Evolutionary conservation across 2,329 filamentous ascomycete species (phyloP), one percentile per base, ranked within the genome.

Genomic region (Colletotrichum sp.): DNA sequence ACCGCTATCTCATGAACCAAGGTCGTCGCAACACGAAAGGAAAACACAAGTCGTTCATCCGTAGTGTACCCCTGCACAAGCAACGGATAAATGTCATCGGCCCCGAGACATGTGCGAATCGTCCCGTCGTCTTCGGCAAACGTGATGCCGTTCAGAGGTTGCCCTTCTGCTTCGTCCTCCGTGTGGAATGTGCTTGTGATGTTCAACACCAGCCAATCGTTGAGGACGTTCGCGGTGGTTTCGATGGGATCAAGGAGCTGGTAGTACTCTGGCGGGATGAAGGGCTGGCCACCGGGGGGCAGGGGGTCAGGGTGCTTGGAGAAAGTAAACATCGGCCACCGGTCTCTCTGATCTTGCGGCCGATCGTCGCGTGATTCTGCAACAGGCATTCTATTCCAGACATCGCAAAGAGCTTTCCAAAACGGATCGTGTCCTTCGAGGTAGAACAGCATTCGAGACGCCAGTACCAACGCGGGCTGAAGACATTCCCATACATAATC

Each of bases 1-100:
- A 83, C 82, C 62, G 81, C 79, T 8, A 83, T 29, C 69, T 84
- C 82, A 27, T 83, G 82, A 13, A 79, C 71, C 9, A 84, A 52
- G 4, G 80, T 79, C 2, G 62, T 34, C 4, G 81, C 80, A 15
- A 81, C 34, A 12, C 77, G 44, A 39, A 78, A 72, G 55, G 71
- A 81, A 5, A 77, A 64, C 78, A 81, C 78, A 36, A 80, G 67
- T 65, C 79, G 81, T 76, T 84, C 82, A 30, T 79, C 79, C 5
- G 70, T 69, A 59, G 78, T 81, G 32, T 80, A 79, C 9, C 77
- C 76, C 13, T 74, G 59, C 2, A 77, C 71, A 15, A 83, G 62
- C 15, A 84, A 68, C 27, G 81, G 79, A 74, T 79, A 83, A 7
- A 84, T 57, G 16, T 77, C 13, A 7, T 82, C 79, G 16, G 78